Evolutionary conservation across 345 rosid species (phyloP).

Genomic region (Euphorbia peplus): DNA sequence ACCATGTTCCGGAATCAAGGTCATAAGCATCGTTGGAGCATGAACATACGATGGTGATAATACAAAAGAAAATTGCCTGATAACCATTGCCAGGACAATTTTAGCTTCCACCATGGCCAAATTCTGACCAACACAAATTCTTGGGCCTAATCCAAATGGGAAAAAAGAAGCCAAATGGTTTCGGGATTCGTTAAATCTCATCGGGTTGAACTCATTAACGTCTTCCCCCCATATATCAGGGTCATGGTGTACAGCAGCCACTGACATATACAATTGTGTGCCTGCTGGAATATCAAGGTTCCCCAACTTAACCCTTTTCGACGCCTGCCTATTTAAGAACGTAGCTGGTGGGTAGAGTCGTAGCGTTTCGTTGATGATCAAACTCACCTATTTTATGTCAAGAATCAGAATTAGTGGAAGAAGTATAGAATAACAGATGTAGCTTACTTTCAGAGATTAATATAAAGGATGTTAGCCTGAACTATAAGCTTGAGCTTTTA

Average conservation of each 20-base stretch:
- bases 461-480: too few species aligned
- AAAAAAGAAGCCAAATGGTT: conserved; percentile 22
- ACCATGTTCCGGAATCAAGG: conserved; percentile 65
- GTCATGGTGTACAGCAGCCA: conserved; percentile 56
- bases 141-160: conserved; percentile 29
- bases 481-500: too few species aligned
- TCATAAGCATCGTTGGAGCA: conserved; percentile 54
- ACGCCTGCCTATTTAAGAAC: conserved; percentile 45
- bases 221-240: conserved; percentile 66
- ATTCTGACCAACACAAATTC: conserved; percentile 26
- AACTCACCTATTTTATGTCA: conserved; percentile 41
- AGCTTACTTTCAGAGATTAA: too few species aligned
- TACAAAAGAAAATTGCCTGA: conserved; percentile 40
- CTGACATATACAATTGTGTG: conserved; percentile 51
- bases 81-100: conserved; percentile 51
- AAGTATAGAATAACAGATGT: too few species aligned
- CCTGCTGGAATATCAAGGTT: conserved; percentile 53
- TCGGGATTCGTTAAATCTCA: conserved; percentile 19
- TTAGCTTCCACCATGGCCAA: conserved; percentile 34
- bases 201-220: conserved; percentile 38
- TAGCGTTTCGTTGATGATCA: conserved; percentile 69
- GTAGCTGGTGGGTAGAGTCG: conserved; percentile 72
- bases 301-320: conserved; percentile 47
- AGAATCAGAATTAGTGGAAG: not conserved
- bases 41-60: conserved; percentile 65